Conservation (phyloP, 495 filamentous ascomycete species). For the Tuber indicum region DNA sequence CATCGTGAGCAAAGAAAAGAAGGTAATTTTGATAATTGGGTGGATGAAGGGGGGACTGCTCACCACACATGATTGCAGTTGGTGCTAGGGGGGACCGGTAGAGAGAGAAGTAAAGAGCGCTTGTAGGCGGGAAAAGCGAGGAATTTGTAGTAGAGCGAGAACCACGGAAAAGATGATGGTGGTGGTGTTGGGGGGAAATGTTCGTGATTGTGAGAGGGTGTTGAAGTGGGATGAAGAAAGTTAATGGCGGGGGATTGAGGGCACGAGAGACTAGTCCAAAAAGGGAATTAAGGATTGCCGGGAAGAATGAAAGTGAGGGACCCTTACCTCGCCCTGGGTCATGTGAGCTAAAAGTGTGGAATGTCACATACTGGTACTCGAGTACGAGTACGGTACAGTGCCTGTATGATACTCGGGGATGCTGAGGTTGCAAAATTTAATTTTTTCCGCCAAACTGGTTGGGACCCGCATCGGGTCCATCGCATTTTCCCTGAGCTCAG, state of each 20-base stretch:
- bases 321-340: not conserved
- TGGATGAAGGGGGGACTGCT: constrained; percentile 16
- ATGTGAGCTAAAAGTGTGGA: not conserved
- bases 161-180: not conserved
- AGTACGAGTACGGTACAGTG: no score
- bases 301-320: not conserved
- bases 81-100: not conserved
- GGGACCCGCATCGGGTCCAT: not conserved
- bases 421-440: not conserved
- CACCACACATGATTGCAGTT: constrained; percentile 35
- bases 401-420: no score
- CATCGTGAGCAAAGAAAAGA: constrained; percentile 1
- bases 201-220: not conserved
- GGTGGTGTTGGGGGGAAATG: not conserved
- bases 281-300: not conserved
- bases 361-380: not conserved
- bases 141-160: not conserved
- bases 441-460: not conserved
- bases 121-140: not conserved
- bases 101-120: not conserved
- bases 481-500: not conserved
- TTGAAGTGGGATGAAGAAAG: not conserved
- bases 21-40: not conserved
- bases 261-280: not conserved
- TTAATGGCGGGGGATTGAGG: not conserved